A percentile compares a stretch with the other conserved stretches of the same genome.
These are phyloP conservation scores for Apiotrichum gracile DNA, from an alignment of 1,284 basidiomycete species.

Conservation along the genomic window DNA sequence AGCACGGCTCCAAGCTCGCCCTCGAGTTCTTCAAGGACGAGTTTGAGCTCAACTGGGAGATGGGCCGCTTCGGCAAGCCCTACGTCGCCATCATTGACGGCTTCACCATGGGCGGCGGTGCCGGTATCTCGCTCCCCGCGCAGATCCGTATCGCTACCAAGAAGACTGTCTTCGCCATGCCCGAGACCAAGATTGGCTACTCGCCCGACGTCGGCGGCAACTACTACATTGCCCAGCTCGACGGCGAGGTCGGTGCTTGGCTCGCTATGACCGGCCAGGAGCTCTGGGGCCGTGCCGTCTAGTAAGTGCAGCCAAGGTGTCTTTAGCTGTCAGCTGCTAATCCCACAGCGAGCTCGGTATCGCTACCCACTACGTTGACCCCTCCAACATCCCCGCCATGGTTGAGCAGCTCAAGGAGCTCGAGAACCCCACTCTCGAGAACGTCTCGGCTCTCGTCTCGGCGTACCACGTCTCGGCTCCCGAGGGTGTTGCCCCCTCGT, in stretches of 20 bases:
- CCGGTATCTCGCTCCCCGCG: conserved; percentile 82
- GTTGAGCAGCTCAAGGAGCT: conserved; percentile 45
- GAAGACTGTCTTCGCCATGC: conserved; percentile 92
- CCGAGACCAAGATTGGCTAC: conserved; percentile 80
- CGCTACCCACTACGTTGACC: conserved; percentile 83
- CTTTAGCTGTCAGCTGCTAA: not conserved
- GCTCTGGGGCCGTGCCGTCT: conserved; percentile 69
- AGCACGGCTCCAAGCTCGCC: conserved; percentile 51
- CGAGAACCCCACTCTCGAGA: conserved; percentile 23
- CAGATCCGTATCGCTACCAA: conserved; percentile 91
- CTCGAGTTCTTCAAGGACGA: conserved; percentile 86
- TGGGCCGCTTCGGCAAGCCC: conserved; percentile 74
- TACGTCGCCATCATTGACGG: conserved; percentile 90
- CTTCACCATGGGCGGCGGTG: conserved; percentile 92
- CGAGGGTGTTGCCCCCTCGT: conserved; percentile 58
- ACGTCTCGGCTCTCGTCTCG: conserved; percentile 24
- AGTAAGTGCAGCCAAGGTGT: conserved; percentile 54
- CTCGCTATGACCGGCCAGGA: conserved; percentile 79
- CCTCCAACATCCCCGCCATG: conserved; percentile 64
- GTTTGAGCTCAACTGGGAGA: conserved; percentile 83
- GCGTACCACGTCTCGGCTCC: conserved; percentile 20
- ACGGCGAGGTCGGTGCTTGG: conserved; percentile 89
- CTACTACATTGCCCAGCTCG: conserved; percentile 80
- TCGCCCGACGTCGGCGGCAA: conserved; percentile 70
- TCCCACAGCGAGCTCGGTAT: conserved; percentile 62